Evolutionary conservation across 306 rosid genomes (phyloP), one percentile per base, ranked within the genome.

Genomic region (Vachellia pachyceras): DNA sequence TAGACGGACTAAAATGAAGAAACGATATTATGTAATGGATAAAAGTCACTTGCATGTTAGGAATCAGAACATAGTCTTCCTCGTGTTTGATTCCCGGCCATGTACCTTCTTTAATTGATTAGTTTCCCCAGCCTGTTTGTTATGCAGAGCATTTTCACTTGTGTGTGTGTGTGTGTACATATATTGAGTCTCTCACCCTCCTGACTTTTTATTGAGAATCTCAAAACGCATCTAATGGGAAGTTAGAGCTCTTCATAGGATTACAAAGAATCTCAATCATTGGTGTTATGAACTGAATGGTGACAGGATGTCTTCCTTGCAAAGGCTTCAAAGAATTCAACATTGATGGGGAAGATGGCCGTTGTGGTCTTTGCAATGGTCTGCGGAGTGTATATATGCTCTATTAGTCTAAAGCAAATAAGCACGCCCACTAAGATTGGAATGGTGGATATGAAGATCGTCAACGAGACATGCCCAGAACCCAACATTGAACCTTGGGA

Each of bases 351-450:
- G 94, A 90, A 98, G 89, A 81, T 92, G 90, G 74, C 84, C 50
- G 94, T 92, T 9, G 82, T 96, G 79, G 76, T 88, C 82, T 86
- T 93, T 87, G 92, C 91, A 64, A 93, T 93, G 98, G 87, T 93
- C 61, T 92, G 97, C 86, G 98, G 99, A 50, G 91, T 92, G 81
- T 96, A 90, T 84, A 93, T 96, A 77, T 96, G 94, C 86, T 86
- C 97, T 37, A 86, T 96, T 87, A 93, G 98, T 88, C 72, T 93
- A 66, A 92, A 90, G 89, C 99, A 96, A 84, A 82, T 93, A 77
- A 89, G 90, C 87, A 88, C 86, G 60, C 67, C 84, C 20, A 79
- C 82, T 68, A 89, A 72, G 78, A 72, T 83, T 18, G 91, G 94
- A 14, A 73, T 88, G 84, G 73, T 90, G 64, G 88, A 85, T 66